These are phyloP conservation scores for Leonotis leonurus DNA, from an alignment of 257 asterid species.

Conservation along the genomic window DNA sequence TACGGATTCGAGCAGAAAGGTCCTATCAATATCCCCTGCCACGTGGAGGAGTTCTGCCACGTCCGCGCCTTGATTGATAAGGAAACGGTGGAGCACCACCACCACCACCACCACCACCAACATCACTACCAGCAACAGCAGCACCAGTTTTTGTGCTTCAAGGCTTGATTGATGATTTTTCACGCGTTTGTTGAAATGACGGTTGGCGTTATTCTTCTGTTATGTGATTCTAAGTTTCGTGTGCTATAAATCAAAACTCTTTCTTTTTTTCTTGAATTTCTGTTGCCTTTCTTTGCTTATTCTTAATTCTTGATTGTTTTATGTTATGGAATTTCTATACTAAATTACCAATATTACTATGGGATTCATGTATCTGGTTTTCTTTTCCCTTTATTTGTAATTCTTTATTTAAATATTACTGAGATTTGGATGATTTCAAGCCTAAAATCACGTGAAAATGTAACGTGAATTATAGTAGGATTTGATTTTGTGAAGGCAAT, in stretches of 20 bases:
- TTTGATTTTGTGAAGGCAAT: no score
- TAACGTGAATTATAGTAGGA: no score
- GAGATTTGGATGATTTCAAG: no score
- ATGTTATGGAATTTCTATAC: no score
- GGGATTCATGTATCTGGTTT: no score
- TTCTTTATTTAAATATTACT: no score
- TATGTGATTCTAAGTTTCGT: not conserved
- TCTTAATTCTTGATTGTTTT: not conserved
- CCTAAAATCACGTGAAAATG: no score
- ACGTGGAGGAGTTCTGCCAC: conserved; percentile 44
- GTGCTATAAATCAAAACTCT: not conserved
- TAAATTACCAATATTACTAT: no score
- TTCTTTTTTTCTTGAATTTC: not conserved
- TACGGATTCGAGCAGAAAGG: conserved; percentile 58
- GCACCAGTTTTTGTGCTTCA: conserved; percentile 46
- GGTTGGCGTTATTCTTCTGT: conserved; percentile 3
- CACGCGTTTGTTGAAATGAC: no score
- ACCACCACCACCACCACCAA: conserved; percentile 28
- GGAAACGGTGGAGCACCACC: conserved; percentile 32
- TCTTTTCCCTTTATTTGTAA: no score
- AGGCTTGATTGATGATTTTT: no score
- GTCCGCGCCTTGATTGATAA: conserved; percentile 39
- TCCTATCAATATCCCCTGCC: conserved; percentile 57
- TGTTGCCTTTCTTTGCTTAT: not conserved
- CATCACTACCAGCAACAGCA: conserved; percentile 21